Evolutionary conservation across 306 rosid genomes (phyloP), one percentile per base, ranked within the genome.

Genomic region (Dalbergia cochinchinensis): DNA sequence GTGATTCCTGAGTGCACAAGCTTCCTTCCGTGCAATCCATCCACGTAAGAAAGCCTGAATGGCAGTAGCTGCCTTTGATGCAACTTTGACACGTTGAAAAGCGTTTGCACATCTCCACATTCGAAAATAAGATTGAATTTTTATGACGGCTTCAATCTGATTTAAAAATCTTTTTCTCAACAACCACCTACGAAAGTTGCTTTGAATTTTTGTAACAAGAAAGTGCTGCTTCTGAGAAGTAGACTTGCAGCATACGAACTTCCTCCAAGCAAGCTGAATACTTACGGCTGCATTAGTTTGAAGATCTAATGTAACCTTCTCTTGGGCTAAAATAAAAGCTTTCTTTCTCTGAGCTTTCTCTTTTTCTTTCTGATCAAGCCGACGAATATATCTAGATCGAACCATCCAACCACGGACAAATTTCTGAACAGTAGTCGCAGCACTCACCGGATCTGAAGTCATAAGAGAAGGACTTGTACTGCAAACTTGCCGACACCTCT

Each of bases 41-140:
- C 90, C 91, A 65, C 93, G 93, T 12, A 80, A 81, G 65, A 57
- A 88, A 54, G 97, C 91, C 87, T 92, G 97, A 86, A 94, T 85
- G 58, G 82, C 70, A 63, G 76, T 85, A 57, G 90, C 89, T 70
- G 97, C 88, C 59, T 42, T 57, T n/a, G 26, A 77, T 62, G 77
- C 70, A 60, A 53, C 66, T 87, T 88, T 88, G 78, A 83, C 66
- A 63, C 65, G 89, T 80, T 72, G 75, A 87, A 86, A 79, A 54
- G 88, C 83, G 83, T 80, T 89, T 81, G 83, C 51, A 83, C 94
- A 88, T 81, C 77, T 88, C 73, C 84, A 88, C 97, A 83, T 88
- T 82, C 97, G 90, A 65, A 88, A 85, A 79, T 69, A 51, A 76
- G 87, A 83, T 85, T 94, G 97, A 74, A 94, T 86, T 83, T 76